Evolutionary conservation across 495 filamentous ascomycete genomes (phyloP), one percentile per base, ranked within the genome.

Genomic region (Platismatia glauca): DNA sequence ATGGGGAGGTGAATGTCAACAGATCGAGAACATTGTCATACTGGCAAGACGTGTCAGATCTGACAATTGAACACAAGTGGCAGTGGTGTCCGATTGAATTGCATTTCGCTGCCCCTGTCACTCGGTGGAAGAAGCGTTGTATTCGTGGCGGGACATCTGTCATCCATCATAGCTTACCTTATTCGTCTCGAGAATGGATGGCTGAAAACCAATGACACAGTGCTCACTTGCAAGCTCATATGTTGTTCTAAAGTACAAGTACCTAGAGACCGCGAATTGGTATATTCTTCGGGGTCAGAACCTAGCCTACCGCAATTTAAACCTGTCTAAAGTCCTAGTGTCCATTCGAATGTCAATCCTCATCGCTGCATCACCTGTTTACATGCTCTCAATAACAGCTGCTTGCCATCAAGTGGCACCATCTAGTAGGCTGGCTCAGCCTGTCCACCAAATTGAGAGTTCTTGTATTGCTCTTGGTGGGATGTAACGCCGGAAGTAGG

Each of bases 401-500:
- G n/a, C 39, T 37, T 22, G 24, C 50, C 7, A 34, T 31, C 24
- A 11, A 12, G 7, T 22, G 55, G 38, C 11, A 48, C n/a, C 24
- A 38, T 33, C 55, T 63, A 70, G 46, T 37, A 66, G 52, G 66
- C 63, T 27, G 67, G 64, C 59, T 67, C 64, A 38, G 68, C 68
- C 59, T 70, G 66, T 16, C 66, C 68, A 39, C 68, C 68, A 55
- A 70, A 68, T 43, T 67, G 55, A 12, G 67, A 69, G 4, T 70
- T 61, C 46, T 70, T 48, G 39, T 70, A 70, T 43, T 70, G 68
- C 57, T 70, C 66, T 46, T 68, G 59, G 53, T 70, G 68, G 39
- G 67, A 65, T 35, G 61, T 64, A 22, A 61, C 61, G 38, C 67
- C 74, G 0, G 70, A 61, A 29, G 73, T 67, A 13, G 78, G 80